A percentile compares a stretch with the other conserved stretches of the same genome.
These are phyloP conservation scores for Diaporthe aspalathi DNA, from an alignment of 2,329 filamentous ascomycete genomes.

Conservation along the genomic window DNA sequence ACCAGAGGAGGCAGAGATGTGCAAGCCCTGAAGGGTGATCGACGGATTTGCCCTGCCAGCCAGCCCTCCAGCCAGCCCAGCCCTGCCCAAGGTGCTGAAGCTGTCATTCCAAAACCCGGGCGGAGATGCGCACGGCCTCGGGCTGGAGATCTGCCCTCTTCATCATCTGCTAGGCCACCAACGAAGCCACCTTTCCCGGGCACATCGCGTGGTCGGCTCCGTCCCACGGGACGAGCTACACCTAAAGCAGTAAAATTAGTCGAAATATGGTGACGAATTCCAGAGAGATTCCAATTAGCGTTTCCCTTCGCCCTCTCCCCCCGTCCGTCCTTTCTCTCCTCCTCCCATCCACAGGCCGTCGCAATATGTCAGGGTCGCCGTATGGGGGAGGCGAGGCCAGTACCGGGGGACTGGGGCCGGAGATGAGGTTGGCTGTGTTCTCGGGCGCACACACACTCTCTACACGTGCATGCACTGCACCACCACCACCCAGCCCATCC, in stretches of 20 bases:
- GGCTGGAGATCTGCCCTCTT: constrained; percentile 19
- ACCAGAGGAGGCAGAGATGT: background rate
- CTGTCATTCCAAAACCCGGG: constrained; percentile 12
- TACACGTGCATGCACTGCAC: too few relatives aligned
- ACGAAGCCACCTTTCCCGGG: background rate
- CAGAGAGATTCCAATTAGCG: constrained; percentile 13
- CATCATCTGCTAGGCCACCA: background rate
- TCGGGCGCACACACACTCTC: background rate
- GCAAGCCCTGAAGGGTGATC: constrained; percentile 26
- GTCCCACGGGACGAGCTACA: constrained; percentile 4
- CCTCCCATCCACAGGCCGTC: background rate
- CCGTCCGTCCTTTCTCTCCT: too few relatives aligned
- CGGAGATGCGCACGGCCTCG: constrained; percentile 19
- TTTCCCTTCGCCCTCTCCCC: too few relatives aligned
- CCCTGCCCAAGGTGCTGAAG: background rate
- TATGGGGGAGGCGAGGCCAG: background rate
- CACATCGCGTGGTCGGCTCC: constrained; percentile 22
- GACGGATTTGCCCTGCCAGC: constrained; percentile 23
- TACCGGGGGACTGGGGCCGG: constrained; percentile 5
- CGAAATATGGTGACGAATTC: constrained; percentile 22
- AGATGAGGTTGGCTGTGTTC: constrained; percentile 8
- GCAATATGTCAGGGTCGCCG: constrained; percentile 7
- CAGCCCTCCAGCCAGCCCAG: background rate
- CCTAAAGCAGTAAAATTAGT: constrained; percentile 25
- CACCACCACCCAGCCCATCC: too few relatives aligned